phyloP scores from a whole-genome alignment of 2,329 filamentous ascomycete species.

The Fusarium miscanthi region DNA sequence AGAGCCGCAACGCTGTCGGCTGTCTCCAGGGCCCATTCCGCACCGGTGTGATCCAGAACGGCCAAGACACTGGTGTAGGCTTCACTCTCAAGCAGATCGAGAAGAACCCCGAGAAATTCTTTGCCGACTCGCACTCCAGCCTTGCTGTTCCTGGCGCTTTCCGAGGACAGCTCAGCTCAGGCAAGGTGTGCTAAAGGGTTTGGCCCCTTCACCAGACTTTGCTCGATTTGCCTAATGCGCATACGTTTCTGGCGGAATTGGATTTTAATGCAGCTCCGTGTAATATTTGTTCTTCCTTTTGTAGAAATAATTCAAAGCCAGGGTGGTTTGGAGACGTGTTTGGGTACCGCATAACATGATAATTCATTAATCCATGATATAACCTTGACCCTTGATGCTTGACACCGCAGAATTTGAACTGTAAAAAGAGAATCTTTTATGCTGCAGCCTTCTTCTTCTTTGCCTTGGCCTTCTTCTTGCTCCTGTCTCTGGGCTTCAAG shows the following conservation, averaged over 20 bases:
- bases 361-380: constrained; percentile 35
- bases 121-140: constrained; percentile 64
- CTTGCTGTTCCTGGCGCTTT: constrained; percentile 62
- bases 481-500: constrained; percentile 92
- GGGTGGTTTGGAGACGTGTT: constrained; percentile 11
- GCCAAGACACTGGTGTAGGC: constrained; percentile 52
- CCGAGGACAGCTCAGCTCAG: constrained; percentile 58
- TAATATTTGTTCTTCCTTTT: constrained; percentile 4
- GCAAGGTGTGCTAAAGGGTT: constrained; percentile 24
- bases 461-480: constrained; percentile 84
- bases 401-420: neutral
- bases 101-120: constrained; percentile 61
- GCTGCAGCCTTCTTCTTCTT: constrained; percentile 70
- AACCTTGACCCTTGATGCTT: neutral
- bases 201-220: neutral
- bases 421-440: constrained; percentile 11
- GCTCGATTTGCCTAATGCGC: neutral
- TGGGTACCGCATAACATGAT: constrained; percentile 19
- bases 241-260: neutral
- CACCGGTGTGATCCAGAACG: constrained; percentile 47
- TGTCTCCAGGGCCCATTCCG: constrained; percentile 53
- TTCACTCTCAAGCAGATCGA: constrained; percentile 64
- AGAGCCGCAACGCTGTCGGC: constrained; percentile 53
- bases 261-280: neutral
- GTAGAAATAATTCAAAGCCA: constrained; percentile 3